These are phyloP conservation scores for Akebia trifoliata DNA, from an alignment of 164 flowering plant species.

Conservation along the genomic window DNA sequence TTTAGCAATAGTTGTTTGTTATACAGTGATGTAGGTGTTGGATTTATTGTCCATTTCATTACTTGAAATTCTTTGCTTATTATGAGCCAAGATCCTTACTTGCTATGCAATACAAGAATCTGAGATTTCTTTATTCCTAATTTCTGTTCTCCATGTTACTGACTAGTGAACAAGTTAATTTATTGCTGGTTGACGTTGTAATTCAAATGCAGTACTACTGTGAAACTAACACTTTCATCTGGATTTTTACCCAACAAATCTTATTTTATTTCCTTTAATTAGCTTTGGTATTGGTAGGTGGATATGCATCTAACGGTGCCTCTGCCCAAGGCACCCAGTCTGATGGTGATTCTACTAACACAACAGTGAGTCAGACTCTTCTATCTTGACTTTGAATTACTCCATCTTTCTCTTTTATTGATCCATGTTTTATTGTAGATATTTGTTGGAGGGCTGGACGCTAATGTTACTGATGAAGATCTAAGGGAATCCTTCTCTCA, in stretches of 20 bases:
- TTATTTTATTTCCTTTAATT: constrained; percentile 12
- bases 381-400: not conserved
- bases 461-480: constrained; percentile 79
- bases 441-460: constrained; percentile 96
- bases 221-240: too few relatives aligned
- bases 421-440: constrained; percentile 45
- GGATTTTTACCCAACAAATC: not conserved
- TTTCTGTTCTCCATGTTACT: not conserved
- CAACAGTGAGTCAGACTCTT: constrained; percentile 62
- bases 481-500: constrained; percentile 78
- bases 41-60: too few relatives aligned
- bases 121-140: not conserved
- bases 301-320: constrained; percentile 58
- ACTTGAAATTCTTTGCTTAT: too few relatives aligned
- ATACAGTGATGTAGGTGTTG: too few relatives aligned
- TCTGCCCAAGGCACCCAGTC: constrained; percentile 43
- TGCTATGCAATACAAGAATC: not conserved
- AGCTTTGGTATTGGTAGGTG: constrained; percentile 62
- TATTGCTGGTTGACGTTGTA: not conserved
- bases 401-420: constrained; percentile 5
- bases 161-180: not conserved
- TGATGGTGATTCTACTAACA: constrained; percentile 66
- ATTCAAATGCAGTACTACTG: too few relatives aligned
- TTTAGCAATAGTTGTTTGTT: too few relatives aligned
- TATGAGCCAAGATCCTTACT: too few relatives aligned